These are phyloP conservation scores for Bruguiera sexangula DNA, from an alignment of 345 rosid species.

Conservation along the genomic window DNA sequence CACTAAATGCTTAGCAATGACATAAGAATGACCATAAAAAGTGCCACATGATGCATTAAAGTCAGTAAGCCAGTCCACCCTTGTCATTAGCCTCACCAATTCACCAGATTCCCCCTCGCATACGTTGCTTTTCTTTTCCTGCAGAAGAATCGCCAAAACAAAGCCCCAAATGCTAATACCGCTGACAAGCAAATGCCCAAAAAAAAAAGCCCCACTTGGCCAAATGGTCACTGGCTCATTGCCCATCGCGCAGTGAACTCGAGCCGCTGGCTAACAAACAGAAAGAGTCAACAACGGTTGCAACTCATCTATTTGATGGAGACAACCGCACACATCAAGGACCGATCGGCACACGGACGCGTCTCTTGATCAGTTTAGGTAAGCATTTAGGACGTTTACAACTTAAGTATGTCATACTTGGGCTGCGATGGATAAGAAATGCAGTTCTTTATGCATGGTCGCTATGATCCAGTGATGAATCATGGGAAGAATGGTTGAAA, in stretches of 20 bases:
- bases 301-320: neutral
- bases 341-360: neutral
- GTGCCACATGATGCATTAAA: neutral
- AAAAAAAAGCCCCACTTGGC: neutral
- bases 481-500: no score
- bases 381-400: no score
- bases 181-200: no score
- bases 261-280: neutral
- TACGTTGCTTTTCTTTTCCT: neutral
- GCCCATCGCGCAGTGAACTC: neutral
- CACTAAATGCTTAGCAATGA: neutral
- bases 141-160: neutral
- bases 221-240: neutral
- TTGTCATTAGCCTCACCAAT: neutral
- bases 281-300: neutral
- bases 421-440: no score
- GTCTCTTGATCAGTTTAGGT: no score
- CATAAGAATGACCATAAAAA: neutral
- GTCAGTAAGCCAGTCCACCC: neutral
- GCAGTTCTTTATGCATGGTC: no score
- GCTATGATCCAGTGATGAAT: no score
- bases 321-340: neutral
- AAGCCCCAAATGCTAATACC: neutral
- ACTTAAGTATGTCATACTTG: no score
- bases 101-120: no score